phyloP scores from a whole-genome alignment of 2,329 filamentous ascomycete genomes.

The Fusarium napiforme region DNA sequence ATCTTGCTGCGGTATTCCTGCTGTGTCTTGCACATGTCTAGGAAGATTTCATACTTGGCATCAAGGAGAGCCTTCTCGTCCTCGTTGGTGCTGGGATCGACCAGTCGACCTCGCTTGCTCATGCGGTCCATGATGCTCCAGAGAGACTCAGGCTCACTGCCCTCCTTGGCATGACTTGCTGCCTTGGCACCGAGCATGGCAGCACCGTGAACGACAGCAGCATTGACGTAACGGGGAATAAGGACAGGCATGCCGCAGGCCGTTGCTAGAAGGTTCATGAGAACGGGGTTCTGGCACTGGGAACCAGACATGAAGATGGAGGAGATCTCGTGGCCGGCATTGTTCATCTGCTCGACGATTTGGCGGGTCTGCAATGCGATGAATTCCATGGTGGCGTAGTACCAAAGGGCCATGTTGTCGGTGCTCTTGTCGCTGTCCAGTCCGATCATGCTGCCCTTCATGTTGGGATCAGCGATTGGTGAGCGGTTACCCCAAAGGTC shows the following conservation, averaged over 20 bases:
- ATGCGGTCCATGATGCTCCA: slow-evolving; percentile 99
- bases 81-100: slow-evolving; percentile 77
- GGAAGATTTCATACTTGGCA: slow-evolving; percentile 94
- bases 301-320: slow-evolving; percentile 99
- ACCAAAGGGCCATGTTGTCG: slow-evolving; percentile 88
- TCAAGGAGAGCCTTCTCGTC: slow-evolving; percentile 83
- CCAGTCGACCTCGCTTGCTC: slow-evolving; percentile 90
- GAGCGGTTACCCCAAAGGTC: slow-evolving; percentile 97
- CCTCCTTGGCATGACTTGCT: slow-evolving; percentile 79
- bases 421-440: slow-evolving; percentile 87
- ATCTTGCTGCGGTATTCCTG: slow-evolving; percentile 82
- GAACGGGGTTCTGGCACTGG: slow-evolving; percentile 93
- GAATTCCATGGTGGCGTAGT: slow-evolving; percentile 97
- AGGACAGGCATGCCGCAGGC: slow-evolving; percentile 92
- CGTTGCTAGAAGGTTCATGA: slow-evolving; percentile 92
- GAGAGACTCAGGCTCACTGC: slow-evolving; percentile 80
- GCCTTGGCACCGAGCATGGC: slow-evolving; percentile 98
- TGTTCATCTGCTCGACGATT: slow-evolving; percentile 95
- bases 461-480: slow-evolving; percentile 89
- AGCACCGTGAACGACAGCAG: slow-evolving; percentile 96
- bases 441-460: slow-evolving; percentile 91
- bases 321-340: slow-evolving; percentile 83
- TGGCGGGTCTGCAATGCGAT: slow-evolving; percentile 97
- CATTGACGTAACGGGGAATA: slow-evolving; percentile 92
- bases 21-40: slow-evolving; percentile 90